Base-by-base conservation (phyloP, 2,329 filamentous ascomycete species). In the Didymella pinodella region DNA sequence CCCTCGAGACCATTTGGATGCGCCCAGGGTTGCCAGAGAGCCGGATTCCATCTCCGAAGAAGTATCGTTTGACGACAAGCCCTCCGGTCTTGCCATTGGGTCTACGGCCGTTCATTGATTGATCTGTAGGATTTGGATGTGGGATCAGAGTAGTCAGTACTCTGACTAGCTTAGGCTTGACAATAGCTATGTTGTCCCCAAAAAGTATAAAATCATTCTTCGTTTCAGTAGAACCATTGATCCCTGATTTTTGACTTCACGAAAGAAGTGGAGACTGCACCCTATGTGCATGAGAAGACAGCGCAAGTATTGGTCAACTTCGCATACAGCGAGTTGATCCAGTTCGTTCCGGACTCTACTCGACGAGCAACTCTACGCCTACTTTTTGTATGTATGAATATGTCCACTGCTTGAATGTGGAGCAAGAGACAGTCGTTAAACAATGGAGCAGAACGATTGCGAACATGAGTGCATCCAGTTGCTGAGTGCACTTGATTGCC, bases 121-220 rank as follows among this genome's bases (percentile, higher is more conserved):
- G 29, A 34, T 31, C 12, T 38, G 31, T 12, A 16, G 36, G 18
- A 48, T 20, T 52, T 57, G 48, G 48, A 57, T 52, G 43, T 11
- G 34, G 44, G 6, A 48, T 22, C 25, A 48, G 28, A 52, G 54
- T 50, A 51, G 34, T 47, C 16, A 7, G 43, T 36, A 36, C 11
- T 14, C 5, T 18, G 16, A n/a, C 32, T 36, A 36, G 16, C 32
- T 36, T 8, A 36, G 32, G 32, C 16, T n/a, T 36, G 12, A 14
- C 32, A 18, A 6, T 44, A 52, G 28, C 49, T n/a, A 38, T 22
- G 18, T 48, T 57, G 44, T 44, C 12, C 12, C 40, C n/a, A 20
- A 57, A 57, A 57, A 57, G 54, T 36, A 57, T n/a, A 57, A 57
- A 57, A 57, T 57, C 54, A 57, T 57, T 57, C 48, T 57, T 52